Evolutionary conservation across 108 stramenopile genomes (phyloP).

Genomic region (Nitzschia inconspicua): DNA sequence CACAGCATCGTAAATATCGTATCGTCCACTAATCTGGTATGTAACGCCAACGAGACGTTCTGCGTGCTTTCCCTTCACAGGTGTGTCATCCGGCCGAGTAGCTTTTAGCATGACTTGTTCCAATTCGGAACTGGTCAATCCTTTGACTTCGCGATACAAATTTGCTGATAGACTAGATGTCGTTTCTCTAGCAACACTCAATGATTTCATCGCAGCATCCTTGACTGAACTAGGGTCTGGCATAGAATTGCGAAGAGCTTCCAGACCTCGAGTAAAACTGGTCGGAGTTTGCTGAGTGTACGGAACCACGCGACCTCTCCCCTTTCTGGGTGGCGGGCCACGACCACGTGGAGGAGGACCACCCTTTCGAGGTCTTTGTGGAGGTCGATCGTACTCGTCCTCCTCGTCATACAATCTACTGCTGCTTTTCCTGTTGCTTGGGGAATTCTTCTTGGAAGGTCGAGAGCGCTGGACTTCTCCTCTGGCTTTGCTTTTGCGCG

Average conservation of each 20-base stretch:
- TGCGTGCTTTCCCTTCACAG: conserved; percentile 89
- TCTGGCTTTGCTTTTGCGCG: too few relatives aligned
- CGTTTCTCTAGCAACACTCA: conserved; percentile 54
- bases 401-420: conserved; percentile 36
- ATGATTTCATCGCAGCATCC: conserved; percentile 50
- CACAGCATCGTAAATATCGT: conserved; percentile 89
- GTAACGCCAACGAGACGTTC: conserved; percentile 88
- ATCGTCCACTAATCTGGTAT: conserved; percentile 84
- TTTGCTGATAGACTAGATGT: conserved; percentile 66
- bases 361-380: conserved; percentile 18
- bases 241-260: conserved; percentile 61
- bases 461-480: too few relatives aligned
- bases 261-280: conserved; percentile 71
- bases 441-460: too few relatives aligned
- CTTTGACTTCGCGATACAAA: conserved; percentile 85
- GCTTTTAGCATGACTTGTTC: conserved; percentile 93
- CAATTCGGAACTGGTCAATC: conserved; percentile 76
- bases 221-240: conserved; percentile 66
- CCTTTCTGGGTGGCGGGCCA: conserved; percentile 28
- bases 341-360: conserved; percentile 20
- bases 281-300: conserved; percentile 45
- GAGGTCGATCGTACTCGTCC: conserved; percentile 11
- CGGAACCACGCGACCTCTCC: conserved; percentile 43
- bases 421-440: conserved; percentile 3
- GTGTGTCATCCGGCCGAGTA: conserved; percentile 79